Evolutionary conservation across 2,329 filamentous ascomycete genomes (phyloP), one percentile per base, ranked within the genome.

Genomic region (Cordyceps pruinosa): DNA sequence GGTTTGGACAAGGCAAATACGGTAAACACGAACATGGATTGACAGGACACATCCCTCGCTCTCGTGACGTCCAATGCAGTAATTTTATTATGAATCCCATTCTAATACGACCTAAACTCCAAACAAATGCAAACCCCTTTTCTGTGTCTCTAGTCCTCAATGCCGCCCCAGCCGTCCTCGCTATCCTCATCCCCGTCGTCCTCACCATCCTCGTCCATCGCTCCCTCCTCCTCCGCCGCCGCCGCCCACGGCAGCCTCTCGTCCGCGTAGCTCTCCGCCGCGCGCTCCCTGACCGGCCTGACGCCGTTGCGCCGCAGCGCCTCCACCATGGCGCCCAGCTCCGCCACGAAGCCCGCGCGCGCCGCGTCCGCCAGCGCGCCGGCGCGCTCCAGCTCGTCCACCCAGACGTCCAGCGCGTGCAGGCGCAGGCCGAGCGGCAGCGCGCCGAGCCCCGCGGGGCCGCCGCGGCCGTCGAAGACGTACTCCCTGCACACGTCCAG

Each of bases 351-450:
- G 41, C 73, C 72, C 47, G 69, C 71, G 21, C 71, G 73, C 30
- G 73, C 72, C 10, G 72, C 73, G 35, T 73, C 72, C 13, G 56
- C 64, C 23, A 84, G 63, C 35, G 81, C 76, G 54, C 85, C 82
- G 34, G 84, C 82, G 67, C 85, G 86, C 71, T 92, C 88, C 65
- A 92, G 72, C 78, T 97, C 92, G 70, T 97, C 94, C 9, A 96
- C 81, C 84, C 89, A 97, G 55, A 97, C 81, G 74, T 99, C 94
- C 61, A 96, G 72, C 15, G 92, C 82, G 72, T 99, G 94, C 70
- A 96, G 85, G 61, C 90, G 77, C 69, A 99, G 69, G 0, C 94
- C 94, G 64, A 94, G 88, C 0, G 93, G 88, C 1, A 95, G 83
- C 65, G 83, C 85, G 52, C 71, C 68, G 64, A 85, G 58, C n/a